A percentile compares a stretch with the other conserved stretches of the same genome.
Conservation (phyloP, 1,139 yeast species). For the Yamadazyma dushanensis region DNA sequence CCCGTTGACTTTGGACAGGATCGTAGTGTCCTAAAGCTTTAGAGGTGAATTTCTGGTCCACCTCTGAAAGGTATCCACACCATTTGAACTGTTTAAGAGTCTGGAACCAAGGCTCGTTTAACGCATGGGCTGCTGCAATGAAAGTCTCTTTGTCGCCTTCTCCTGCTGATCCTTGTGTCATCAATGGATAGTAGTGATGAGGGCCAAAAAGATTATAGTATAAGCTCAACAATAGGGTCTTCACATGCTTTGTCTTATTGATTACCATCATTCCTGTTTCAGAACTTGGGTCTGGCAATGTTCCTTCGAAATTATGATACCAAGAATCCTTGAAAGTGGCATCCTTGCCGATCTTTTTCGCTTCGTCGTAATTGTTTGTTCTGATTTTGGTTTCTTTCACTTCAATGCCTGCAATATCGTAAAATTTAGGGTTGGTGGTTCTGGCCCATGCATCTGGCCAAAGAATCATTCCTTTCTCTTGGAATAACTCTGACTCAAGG, state of each 20-base stretch:
- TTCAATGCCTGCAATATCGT: slow-evolving; percentile 40
- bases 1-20: slow-evolving; percentile 33
- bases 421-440: slow-evolving; percentile 48
- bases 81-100: slow-evolving; percentile 50
- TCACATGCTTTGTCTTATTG: slow-evolving; percentile 51
- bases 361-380: slow-evolving; percentile 34
- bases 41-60: slow-evolving; percentile 38
- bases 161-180: slow-evolving; percentile 70
- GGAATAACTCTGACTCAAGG: slow-evolving; percentile 40
- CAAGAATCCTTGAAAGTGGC: slow-evolving; percentile 36
- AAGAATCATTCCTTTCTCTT: slow-evolving; percentile 44
- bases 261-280: slow-evolving; percentile 66
- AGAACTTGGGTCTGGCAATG: slow-evolving; percentile 62
- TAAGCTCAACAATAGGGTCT: slow-evolving; percentile 51
- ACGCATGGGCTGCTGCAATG: slow-evolving; percentile 59
- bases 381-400: slow-evolving; percentile 41
- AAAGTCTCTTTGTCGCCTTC: slow-evolving; percentile 75
- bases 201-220: slow-evolving; percentile 67
- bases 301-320: slow-evolving; percentile 57
- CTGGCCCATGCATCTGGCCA: slow-evolving; percentile 56
- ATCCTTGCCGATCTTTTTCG: slow-evolving; percentile 28
- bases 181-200: slow-evolving; percentile 54
- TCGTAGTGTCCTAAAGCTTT: slow-evolving; percentile 65
- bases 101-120: slow-evolving; percentile 53
- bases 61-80: slow-evolving; percentile 50